Evolutionary conservation across 1,284 basidiomycete genomes (phyloP).

Genomic region (Pseudozyma flocculosa): DNA sequence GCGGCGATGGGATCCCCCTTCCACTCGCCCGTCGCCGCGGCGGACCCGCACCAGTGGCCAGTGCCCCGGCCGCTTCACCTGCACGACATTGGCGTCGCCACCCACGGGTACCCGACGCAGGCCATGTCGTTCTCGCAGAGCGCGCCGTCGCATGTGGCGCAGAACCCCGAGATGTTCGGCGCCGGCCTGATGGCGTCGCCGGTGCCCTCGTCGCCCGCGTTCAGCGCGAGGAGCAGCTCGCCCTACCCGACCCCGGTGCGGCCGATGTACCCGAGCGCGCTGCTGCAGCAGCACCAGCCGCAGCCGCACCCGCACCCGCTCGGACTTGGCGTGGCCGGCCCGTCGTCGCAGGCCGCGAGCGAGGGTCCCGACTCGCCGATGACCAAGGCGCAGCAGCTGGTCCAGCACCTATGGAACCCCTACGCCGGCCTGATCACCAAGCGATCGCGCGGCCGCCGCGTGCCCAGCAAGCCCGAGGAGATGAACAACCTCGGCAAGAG

Average conservation of each 20-base stretch:
- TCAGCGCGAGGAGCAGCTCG: conserved; percentile 28
- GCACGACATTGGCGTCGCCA: neutral
- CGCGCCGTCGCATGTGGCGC: conserved; percentile 10
- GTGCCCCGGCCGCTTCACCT: neutral
- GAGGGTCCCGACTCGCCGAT: too few relatives aligned
- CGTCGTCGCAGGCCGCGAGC: neutral
- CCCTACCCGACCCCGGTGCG: conserved; percentile 16
- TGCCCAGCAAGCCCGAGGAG: conserved; percentile 53
- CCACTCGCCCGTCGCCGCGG: neutral
- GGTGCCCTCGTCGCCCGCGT: conserved; percentile 26
- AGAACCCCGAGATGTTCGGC: conserved; percentile 22
- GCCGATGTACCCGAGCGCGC: neutral
- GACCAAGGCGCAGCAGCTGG: neutral
- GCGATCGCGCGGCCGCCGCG: conserved; percentile 47
- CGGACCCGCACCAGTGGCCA: neutral
- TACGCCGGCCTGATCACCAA: conserved; percentile 53
- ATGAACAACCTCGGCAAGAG: conserved; percentile 54
- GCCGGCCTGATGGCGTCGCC: conserved; percentile 6
- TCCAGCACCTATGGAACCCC: conserved; percentile 23
- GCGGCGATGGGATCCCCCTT: neutral
- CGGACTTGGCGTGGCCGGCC: too few relatives aligned
- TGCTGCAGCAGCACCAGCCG: too few relatives aligned
- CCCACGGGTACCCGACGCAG: neutral
- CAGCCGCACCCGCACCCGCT: too few relatives aligned
- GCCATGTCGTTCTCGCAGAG: conserved; percentile 35